Evolutionary conservation across 169 alveolate species (phyloP).

Genomic region (Cryptosporidium felis): DNA sequence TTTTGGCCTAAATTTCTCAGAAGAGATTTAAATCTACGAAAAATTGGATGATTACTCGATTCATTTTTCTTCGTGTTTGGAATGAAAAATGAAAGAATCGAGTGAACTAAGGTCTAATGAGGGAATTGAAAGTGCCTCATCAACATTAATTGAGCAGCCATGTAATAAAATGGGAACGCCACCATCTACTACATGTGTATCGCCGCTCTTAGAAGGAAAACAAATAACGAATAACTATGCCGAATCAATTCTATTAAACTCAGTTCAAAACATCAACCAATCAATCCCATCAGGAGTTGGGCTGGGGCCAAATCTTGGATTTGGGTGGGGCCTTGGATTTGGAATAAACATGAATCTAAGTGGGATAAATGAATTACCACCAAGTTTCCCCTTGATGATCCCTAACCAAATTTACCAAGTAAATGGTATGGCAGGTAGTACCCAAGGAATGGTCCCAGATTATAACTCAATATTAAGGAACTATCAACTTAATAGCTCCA

Average conservation of each 20-base stretch:
- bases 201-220: conserved; percentile 60
- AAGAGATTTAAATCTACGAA: too few relatives aligned
- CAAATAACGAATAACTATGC: conserved; percentile 1
- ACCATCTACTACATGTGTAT: conserved; percentile 67
- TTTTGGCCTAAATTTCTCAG: too few relatives aligned
- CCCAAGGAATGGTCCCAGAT: conserved; percentile 20
- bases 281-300: background rate
- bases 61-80: too few relatives aligned
- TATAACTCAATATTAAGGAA: conserved; percentile 8
- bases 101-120: background rate
- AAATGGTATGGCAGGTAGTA: background rate
- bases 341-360: conserved; percentile 31
- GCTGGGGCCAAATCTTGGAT: conserved; percentile 12
- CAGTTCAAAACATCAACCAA: conserved; percentile 1
- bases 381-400: background rate
- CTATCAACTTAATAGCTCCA: background rate
- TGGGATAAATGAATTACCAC: conserved; percentile 13
- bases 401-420: conserved; percentile 16
- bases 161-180: background rate
- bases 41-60: too few relatives aligned
- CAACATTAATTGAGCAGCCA: conserved; percentile 11
- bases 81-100: conserved; percentile 38
- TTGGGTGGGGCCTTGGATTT: conserved; percentile 26
- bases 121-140: background rate
- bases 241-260: conserved; percentile 23